Evolutionary conservation across 1,284 basidiomycete genomes (phyloP), one percentile per base, ranked within the genome.

Genomic region (Leucoagaricus sp.): DNA sequence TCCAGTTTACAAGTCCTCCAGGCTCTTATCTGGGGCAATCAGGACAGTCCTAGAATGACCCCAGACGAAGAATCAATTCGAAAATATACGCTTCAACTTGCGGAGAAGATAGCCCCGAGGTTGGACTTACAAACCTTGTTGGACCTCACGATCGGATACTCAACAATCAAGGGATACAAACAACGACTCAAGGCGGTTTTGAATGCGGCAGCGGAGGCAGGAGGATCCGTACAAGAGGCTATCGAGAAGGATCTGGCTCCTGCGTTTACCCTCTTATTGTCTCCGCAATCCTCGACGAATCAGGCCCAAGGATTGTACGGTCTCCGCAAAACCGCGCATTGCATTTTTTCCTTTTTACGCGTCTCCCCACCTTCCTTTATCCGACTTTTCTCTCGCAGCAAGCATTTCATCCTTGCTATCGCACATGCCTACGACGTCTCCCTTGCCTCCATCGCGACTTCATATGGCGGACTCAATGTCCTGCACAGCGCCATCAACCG

Each of bases 71-170:
- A 71, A 42, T 61, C 69, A 5, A 81, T 89, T 50, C 75, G 73
- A n/a, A 77, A 78, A 49, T 71, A 74, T n/a, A 75, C 77, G 0
- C 70, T 90, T n/a, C 62, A 77, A 6, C 77, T 90, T 4, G 80
- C 84, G 0, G 81, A 84, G 61, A 80, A 76, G 45, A 64, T 85
- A 10, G 78, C 77, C 2, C 64, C 64, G 5, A 74, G 72, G 8
- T 67, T 88, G 7, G 80, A 83, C 55, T 65, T 81, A 4, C 76
- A 77, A 58, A 79, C 75, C 0, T 70, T 91, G 2, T 70, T 90
- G 9, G 87, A 90, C 69, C 74, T 91, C 10, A 72, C 81, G 15
- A 76, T 89, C 49, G 75, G 78, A 1, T 89, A 86, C 64, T 74
- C 77, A 0, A 67, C 69, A 8, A 70, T 73, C 0, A 75, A 83